These are phyloP conservation scores for Fusarium austroafricanum DNA, from an alignment of 2,329 filamentous ascomycete species.

Conservation along the genomic window DNA sequence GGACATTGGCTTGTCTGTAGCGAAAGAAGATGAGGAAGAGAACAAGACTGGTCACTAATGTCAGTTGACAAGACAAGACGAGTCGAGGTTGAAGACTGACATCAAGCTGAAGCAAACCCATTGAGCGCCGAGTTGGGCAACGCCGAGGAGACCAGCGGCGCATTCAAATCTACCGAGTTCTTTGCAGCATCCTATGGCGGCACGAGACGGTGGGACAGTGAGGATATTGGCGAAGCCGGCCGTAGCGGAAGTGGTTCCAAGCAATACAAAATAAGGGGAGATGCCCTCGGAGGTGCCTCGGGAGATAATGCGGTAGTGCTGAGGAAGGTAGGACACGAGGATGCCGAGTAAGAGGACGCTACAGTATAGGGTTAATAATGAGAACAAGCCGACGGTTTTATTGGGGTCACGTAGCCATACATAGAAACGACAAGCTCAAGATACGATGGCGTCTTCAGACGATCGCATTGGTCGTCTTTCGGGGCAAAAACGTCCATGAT, in stretches of 20 bases:
- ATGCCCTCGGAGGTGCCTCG: constrained; percentile 92
- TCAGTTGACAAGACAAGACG: constrained; percentile 36
- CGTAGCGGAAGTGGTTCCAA: constrained; percentile 91
- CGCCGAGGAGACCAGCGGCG: constrained; percentile 84
- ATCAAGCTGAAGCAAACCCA: constrained; percentile 93
- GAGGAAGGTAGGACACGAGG: constrained; percentile 91
- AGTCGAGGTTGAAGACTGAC: constrained; percentile 63
- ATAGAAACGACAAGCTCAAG: constrained; percentile 68
- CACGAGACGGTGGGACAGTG: constrained; percentile 82
- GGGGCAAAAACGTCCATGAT: constrained; percentile 46
- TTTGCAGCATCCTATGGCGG: constrained; percentile 87
- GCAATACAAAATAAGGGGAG: constrained; percentile 92
- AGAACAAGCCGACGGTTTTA: neutral
- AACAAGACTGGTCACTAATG: constrained; percentile 70
- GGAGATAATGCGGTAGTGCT: constrained; percentile 90
- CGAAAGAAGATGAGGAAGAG: constrained; percentile 97
- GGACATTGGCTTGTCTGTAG: constrained; percentile 65
- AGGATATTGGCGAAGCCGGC: constrained; percentile 94
- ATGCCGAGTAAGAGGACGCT: constrained; percentile 87
- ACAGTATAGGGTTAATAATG: constrained; percentile 18
- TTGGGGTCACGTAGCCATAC: constrained; percentile 51
- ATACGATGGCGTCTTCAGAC: constrained; percentile 64
- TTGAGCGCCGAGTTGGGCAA: constrained; percentile 90
- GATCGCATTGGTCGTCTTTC: constrained; percentile 56
- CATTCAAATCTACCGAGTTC: constrained; percentile 86